Evolutionary conservation across 73 alveolate genomes (phyloP).

Genomic region (Paramecium sexaurelia): DNA sequence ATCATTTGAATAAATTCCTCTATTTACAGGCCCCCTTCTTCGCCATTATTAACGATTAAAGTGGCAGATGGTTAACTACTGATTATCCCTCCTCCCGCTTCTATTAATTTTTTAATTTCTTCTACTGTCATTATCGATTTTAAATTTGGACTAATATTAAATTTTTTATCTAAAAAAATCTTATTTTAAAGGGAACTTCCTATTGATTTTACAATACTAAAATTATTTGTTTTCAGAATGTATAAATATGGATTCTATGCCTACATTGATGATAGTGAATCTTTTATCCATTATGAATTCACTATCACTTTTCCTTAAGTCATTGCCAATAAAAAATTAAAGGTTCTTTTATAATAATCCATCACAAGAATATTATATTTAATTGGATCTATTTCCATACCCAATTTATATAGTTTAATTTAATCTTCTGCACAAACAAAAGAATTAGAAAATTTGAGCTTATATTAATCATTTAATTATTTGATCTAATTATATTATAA

Average conservation of each 20-base stretch:
- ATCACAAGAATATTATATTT: slow-evolving; percentile 4
- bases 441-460: slow-evolving; percentile 35
- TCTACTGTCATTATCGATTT: neutral
- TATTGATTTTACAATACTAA: neutral
- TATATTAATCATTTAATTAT: neutral
- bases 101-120: neutral
- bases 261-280: neutral
- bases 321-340: neutral
- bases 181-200: neutral
- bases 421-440: neutral
- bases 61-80: neutral
- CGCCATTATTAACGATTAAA: neutral
- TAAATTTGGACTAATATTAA: neutral
- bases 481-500: neutral
- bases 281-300: slow-evolving; percentile 25
- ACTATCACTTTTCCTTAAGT: slow-evolving; percentile 46
- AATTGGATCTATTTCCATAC: neutral
- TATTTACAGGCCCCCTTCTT: neutral
- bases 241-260: slow-evolving; percentile 22
- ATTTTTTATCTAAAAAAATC: neutral
- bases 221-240: slow-evolving; percentile 1
- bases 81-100: neutral
- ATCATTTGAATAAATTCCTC: slow-evolving; percentile 8
- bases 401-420: neutral
- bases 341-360: slow-evolving; percentile 35